Conservation (phyloP, 139 green algal species). For the Astrephomene gubernaculifera region DNA sequence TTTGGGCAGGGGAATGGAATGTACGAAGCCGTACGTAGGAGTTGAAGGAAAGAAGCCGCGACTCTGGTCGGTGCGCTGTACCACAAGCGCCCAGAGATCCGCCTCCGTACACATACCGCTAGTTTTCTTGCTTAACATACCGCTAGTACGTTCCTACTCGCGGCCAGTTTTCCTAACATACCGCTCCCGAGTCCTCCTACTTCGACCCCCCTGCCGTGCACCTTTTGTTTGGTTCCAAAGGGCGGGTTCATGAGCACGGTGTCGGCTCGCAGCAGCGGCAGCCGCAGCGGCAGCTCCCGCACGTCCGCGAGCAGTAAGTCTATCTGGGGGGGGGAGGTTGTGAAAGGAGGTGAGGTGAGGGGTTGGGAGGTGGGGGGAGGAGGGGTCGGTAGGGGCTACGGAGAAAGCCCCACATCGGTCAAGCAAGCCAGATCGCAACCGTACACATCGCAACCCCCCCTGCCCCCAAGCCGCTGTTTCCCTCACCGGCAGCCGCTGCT, state of each 20-base stretch:
- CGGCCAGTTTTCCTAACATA: neutral
- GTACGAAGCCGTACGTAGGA: neutral
- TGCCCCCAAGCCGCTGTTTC: too few species aligned
- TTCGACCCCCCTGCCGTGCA: neutral
- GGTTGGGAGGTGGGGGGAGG: neutral
- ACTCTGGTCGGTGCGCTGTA: too few species aligned
- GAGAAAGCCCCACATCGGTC: too few species aligned
- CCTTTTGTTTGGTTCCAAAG: constrained; percentile 87
- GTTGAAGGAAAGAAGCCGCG: too few species aligned
- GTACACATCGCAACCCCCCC: too few species aligned
- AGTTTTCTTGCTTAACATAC: too few species aligned
- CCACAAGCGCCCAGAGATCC: too few species aligned
- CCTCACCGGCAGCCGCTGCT: constrained; percentile 73
- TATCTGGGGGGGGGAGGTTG: constrained; percentile 55
- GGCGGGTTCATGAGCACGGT: constrained; percentile 96
- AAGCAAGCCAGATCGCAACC: too few species aligned
- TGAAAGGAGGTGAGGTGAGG: neutral
- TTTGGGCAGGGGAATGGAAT: too few species aligned
- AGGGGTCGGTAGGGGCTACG: too few species aligned
- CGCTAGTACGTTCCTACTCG: too few species aligned
- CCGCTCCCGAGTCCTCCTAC: neutral
- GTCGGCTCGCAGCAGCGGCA: constrained; percentile 69
- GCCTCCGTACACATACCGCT: too few species aligned
- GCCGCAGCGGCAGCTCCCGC: constrained; percentile 34
- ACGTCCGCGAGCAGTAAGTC: constrained; percentile 76